These are phyloP conservation scores for Epichloe uncinata DNA, from an alignment of 2,329 filamentous ascomycete species.

Conservation along the genomic window DNA sequence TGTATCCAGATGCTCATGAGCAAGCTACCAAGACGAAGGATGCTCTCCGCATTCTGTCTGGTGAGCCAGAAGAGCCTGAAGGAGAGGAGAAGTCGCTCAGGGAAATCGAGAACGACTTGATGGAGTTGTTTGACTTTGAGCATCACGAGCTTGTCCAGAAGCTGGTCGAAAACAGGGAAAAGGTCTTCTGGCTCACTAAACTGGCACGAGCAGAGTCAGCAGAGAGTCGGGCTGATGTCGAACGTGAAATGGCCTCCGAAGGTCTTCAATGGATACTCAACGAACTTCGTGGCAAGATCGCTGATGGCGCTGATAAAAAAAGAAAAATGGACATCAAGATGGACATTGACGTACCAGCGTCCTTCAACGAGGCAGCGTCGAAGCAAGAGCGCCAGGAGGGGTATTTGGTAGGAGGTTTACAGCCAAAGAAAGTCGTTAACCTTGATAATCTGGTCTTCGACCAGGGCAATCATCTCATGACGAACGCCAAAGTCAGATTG, in stretches of 20 bases:
- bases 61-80: slow-evolving; percentile 52
- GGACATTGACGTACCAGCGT: slow-evolving; percentile 68
- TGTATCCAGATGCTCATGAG: slow-evolving; percentile 84
- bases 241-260: slow-evolving; percentile 83
- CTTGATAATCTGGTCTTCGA: slow-evolving; percentile 94
- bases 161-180: slow-evolving; percentile 82
- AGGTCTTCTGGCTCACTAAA: slow-evolving; percentile 88
- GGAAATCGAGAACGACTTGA: slow-evolving; percentile 95
- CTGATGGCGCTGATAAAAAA: slow-evolving; percentile 44
- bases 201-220: slow-evolving; percentile 73
- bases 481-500: slow-evolving; percentile 89
- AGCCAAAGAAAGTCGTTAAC: slow-evolving; percentile 80
- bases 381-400: slow-evolving; percentile 49
- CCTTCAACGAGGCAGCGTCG: slow-evolving; percentile 34
- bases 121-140: slow-evolving; percentile 97
- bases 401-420: slow-evolving; percentile 65
- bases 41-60: slow-evolving; percentile 71
- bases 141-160: slow-evolving; percentile 86
- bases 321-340: slow-evolving; percentile 82
- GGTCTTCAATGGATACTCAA: slow-evolving; percentile 78
- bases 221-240: slow-evolving; percentile 60
- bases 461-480: slow-evolving; percentile 98
- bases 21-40: slow-evolving; percentile 87
- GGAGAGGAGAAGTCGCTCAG: slow-evolving; percentile 75
- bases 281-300: slow-evolving; percentile 66